Conservation (phyloP, 2,329 filamentous ascomycete genomes). For the Fusarium concolor region DNA sequence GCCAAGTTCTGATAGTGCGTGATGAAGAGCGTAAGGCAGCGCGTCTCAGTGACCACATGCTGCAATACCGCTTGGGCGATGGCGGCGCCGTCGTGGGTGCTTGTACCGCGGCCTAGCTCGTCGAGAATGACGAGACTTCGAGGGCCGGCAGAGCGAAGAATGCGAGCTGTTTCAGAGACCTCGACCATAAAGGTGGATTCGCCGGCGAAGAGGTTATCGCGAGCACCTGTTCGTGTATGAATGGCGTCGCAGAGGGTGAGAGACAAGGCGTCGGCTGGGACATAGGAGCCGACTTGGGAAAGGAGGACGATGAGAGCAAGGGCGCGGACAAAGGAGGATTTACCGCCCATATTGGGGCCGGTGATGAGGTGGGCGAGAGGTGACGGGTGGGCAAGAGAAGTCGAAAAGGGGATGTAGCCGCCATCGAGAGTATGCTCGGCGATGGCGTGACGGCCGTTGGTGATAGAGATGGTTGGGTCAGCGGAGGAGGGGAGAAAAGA, state of each 20-base stretch:
- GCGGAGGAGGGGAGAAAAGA: conserved; percentile 70
- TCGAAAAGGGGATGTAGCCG: conserved; percentile 91
- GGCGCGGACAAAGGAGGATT: conserved; percentile 96
- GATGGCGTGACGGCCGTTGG: conserved; percentile 87
- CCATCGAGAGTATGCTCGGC: conserved; percentile 90
- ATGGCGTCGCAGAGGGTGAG: conserved; percentile 91
- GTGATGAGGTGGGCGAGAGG: conserved; percentile 88
- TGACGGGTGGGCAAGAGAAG: conserved; percentile 73
- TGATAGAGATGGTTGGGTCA: conserved; percentile 71
- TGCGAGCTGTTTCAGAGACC: conserved; percentile 89
- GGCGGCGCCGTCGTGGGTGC: conserved; percentile 94
- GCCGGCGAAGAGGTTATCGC: conserved; percentile 94
- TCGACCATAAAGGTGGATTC: conserved; percentile 99
- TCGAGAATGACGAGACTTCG: conserved; percentile 91
- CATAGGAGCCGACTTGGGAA: conserved; percentile 93
- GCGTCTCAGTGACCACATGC: conserved; percentile 79
- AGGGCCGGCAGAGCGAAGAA: conserved; percentile 88
- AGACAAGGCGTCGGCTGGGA: conserved; percentile 79
- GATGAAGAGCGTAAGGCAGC: conserved; percentile 91
- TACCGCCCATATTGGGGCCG: conserved; percentile 98
- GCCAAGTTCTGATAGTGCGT: conserved; percentile 95
- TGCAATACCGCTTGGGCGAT: conserved; percentile 94
- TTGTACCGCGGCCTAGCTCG: conserved; percentile 92
- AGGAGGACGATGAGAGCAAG: conserved; percentile 93
- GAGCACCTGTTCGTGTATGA: conserved; percentile 94